Conservation (phyloP, 306 rosid species). For the Arachis hypogaea region DNA sequence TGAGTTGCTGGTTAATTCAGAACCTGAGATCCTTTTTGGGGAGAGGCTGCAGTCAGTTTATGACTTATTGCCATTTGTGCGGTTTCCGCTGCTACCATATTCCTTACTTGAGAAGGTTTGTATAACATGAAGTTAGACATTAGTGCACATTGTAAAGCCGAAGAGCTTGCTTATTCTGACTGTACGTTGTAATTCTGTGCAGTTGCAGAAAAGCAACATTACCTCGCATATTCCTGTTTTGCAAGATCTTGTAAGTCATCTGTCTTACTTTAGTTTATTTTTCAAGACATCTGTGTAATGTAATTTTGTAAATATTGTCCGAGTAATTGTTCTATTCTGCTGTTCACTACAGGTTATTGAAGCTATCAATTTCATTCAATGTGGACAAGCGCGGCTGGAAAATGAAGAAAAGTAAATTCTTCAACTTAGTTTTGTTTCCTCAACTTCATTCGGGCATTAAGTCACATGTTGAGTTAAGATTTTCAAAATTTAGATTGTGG, state of each 20-base stretch:
- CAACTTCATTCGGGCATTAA: conserved; percentile 10
- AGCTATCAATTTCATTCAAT: conserved; percentile 58
- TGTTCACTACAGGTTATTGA: conserved; percentile 62
- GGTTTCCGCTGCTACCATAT: conserved; percentile 67
- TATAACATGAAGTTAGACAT: conserved; percentile 26
- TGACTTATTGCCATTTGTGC: conserved; percentile 63
- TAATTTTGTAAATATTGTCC: not conserved
- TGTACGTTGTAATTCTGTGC: conserved; percentile 41
- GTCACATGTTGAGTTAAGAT: conserved; percentile 5
- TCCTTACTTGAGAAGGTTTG: conserved; percentile 81
- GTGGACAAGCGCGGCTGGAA: conserved; percentile 53
- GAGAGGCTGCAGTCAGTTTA: conserved; percentile 71
- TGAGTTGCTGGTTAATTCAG: conserved; percentile 63
- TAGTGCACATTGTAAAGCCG: conserved; percentile 12
- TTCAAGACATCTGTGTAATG: conserved; percentile 15
- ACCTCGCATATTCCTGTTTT: conserved; percentile 54
- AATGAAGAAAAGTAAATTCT: conserved; percentile 64
- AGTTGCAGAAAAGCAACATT: conserved; percentile 81
- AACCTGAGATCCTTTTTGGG: conserved; percentile 70
- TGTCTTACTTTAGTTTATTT: conserved; percentile 19
- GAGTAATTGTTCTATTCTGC: conserved; percentile 21
- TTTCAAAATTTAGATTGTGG: conserved; percentile 26
- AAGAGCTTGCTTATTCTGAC: conserved; percentile 40
- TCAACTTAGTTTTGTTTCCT: conserved; percentile 24
- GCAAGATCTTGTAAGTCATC: conserved; percentile 61